Conservation (phyloP, 2,329 filamentous ascomycete genomes). For the Ceratocystis papillata region DNA sequence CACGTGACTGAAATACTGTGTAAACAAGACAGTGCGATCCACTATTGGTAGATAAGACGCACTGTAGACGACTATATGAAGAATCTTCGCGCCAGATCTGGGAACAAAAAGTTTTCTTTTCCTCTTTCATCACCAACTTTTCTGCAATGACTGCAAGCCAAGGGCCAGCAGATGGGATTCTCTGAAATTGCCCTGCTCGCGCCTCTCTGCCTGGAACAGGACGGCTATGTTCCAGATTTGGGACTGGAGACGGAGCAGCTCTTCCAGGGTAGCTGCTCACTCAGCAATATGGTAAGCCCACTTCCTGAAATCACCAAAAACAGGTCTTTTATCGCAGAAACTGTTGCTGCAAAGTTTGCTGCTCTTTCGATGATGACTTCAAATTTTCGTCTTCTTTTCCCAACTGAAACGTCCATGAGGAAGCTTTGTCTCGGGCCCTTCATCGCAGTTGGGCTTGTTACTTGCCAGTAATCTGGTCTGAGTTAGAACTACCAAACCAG, state of each 20-base stretch:
- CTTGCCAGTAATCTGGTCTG: conserved; percentile 87
- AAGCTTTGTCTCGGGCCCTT: conserved; percentile 56
- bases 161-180: background rate
- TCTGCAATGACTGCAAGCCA: background rate
- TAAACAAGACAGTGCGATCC: conserved; percentile 15
- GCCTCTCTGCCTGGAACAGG: conserved; percentile 10
- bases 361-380: conserved; percentile 58
- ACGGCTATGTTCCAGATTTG: background rate
- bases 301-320: background rate
- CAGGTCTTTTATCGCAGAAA: conserved; percentile 1
- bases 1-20: conserved; percentile 17
- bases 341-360: conserved; percentile 15
- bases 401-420: conserved; percentile 81
- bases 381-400: conserved; percentile 71
- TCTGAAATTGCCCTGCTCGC: background rate
- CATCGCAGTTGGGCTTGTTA: conserved; percentile 55
- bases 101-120: conserved; percentile 15
- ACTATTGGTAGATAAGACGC: background rate
- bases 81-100: conserved; percentile 1
- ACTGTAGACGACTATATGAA: conserved; percentile 20
- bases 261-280: conserved; percentile 7
- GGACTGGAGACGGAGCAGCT: background rate
- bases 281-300: background rate
- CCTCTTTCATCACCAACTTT: conserved; percentile 13
- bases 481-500: conserved; percentile 32